Evolutionary conservation across 176 grass and related monocot genomes (phyloP).

Genomic region (Oryza brachyantha): DNA sequence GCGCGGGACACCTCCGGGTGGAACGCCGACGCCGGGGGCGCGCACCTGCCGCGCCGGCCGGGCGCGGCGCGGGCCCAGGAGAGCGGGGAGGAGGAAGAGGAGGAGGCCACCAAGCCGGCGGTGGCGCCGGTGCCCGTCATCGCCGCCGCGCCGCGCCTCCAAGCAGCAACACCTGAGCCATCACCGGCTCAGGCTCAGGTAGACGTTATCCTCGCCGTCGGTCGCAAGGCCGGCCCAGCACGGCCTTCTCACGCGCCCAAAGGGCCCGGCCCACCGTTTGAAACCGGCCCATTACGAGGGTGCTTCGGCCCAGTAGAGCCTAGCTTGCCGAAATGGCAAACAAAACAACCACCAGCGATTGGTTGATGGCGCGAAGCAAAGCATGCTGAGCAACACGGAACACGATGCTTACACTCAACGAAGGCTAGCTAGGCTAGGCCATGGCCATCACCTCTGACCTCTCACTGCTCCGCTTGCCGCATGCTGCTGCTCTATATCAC

Average conservation of each 20-base stretch:
- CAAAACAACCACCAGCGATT: background rate
- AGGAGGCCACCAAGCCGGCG: background rate
- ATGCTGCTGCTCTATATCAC: background rate
- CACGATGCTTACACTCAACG: conserved; percentile 56
- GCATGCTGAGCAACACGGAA: conserved; percentile 26
- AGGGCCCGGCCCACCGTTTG: too few relatives aligned
- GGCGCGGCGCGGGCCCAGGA: background rate
- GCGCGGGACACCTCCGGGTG: conserved; percentile 65
- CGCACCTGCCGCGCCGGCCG: background rate
- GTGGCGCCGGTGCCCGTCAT: conserved; percentile 22
- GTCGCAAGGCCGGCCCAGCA: background rate
- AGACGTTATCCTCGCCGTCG: conserved; percentile 8
- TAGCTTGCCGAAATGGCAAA: background rate
- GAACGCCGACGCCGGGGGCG: background rate
- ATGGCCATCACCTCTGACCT: too few relatives aligned
- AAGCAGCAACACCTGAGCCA: too few relatives aligned
- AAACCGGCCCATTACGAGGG: background rate
- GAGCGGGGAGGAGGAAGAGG: background rate
- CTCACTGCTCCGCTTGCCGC: background rate
- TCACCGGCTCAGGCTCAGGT: background rate
- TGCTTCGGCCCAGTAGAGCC: background rate
- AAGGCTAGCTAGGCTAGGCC: background rate
- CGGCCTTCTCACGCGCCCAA: too few relatives aligned
- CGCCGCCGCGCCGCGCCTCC: conserved; percentile 14
- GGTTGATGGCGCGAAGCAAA: conserved; percentile 44